These are phyloP conservation scores for Sclerotinia borealis DNA, from an alignment of 2,329 filamentous ascomycete species.

Conservation along the genomic window DNA sequence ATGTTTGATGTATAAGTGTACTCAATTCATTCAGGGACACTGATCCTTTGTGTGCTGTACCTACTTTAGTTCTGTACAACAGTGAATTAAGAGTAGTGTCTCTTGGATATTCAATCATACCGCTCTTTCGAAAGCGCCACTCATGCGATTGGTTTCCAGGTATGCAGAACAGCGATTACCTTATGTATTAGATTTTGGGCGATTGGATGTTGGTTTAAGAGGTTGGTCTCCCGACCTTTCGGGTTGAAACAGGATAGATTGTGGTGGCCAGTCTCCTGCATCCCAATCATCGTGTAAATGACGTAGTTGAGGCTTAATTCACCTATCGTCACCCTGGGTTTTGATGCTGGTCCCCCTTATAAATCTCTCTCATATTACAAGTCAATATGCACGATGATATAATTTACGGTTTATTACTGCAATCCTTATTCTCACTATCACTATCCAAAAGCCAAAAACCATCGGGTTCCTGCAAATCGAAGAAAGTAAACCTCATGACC, in stretches of 20 bases:
- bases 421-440: background rate
- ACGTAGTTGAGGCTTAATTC: background rate
- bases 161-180: background rate
- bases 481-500: background rate
- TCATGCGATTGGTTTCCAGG: background rate
- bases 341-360: background rate
- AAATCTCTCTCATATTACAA: background rate
- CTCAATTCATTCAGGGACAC: background rate
- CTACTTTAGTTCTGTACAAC: background rate
- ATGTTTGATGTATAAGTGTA: background rate
- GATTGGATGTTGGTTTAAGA: background rate
- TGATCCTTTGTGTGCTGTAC: background rate
- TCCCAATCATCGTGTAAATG: background rate
- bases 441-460: background rate
- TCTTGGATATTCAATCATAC: background rate
- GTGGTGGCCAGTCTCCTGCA: background rate
- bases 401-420: background rate
- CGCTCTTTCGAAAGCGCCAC: background rate
- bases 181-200: background rate
- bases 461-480: background rate
- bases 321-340: background rate
- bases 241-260: background rate
- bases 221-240: background rate
- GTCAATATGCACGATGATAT: background rate
- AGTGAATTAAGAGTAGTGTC: background rate